phyloP scores from a whole-genome alignment of 306 rosid species.

The Pyrus betulifolia region DNA sequence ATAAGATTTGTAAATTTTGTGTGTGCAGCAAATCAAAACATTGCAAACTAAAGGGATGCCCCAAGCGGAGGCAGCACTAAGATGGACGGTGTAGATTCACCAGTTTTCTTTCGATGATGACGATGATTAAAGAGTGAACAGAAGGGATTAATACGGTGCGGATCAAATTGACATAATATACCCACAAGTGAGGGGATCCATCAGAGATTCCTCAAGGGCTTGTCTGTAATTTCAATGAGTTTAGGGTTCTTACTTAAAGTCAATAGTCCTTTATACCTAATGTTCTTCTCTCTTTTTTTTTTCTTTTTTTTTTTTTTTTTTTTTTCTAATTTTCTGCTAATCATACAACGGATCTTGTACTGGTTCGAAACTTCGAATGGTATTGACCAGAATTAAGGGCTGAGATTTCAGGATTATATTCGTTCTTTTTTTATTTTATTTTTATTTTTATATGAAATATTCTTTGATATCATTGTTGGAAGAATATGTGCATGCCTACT shows the following conservation, averaged over 20 bases:
- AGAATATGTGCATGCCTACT: background rate
- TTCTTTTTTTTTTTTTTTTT: too few relatives aligned
- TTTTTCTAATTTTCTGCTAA: background rate
- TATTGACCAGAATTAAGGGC: background rate
- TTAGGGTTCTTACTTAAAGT: background rate
- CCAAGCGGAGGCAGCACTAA: background rate
- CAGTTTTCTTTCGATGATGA: constrained; percentile 5
- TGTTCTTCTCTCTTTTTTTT: background rate
- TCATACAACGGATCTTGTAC: background rate
- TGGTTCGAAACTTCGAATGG: background rate
- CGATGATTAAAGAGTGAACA: background rate
- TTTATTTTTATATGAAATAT: background rate
- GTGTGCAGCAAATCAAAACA: constrained; percentile 13
- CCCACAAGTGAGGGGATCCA: background rate
- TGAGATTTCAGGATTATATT: background rate
- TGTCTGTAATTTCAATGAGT: background rate
- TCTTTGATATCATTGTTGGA: background rate
- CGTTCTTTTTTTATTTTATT: background rate
- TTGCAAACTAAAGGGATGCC: background rate
- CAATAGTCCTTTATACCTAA: background rate
- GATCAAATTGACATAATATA: constrained; percentile 5
- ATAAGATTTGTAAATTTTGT: background rate
- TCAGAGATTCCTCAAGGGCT: background rate
- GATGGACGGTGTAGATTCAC: background rate
- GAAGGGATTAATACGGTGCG: background rate